These are phyloP conservation scores for Bruguiera sexangula DNA, from an alignment of 345 rosid genomes.

Conservation along the genomic window DNA sequence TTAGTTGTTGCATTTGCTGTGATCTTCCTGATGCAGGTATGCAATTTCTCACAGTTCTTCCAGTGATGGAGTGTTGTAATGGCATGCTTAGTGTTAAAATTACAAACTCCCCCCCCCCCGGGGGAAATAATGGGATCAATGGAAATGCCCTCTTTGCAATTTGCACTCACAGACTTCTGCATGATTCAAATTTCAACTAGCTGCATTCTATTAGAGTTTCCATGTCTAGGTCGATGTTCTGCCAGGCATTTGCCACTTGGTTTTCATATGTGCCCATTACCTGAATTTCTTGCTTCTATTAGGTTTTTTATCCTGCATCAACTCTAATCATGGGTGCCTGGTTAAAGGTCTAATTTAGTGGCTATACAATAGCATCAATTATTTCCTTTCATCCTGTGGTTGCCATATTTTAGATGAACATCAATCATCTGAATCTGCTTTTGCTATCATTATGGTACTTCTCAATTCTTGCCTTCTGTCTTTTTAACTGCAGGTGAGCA, in stretches of 20 bases:
- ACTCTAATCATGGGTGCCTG: no score
- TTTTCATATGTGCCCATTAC: background rate
- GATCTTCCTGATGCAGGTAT: conserved; percentile 93
- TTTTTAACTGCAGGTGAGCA: conserved; percentile 55
- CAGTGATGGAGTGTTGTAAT: background rate
- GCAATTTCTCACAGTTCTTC: background rate
- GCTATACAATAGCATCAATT: background rate
- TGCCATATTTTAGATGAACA: background rate
- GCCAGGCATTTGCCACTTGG: background rate
- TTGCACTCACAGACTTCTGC: background rate
- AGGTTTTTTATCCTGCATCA: no score
- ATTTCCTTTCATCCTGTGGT: background rate
- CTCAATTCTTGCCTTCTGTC: background rate
- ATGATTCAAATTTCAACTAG: background rate
- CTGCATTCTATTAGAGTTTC: background rate
- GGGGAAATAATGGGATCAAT: no score
- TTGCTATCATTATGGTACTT: no score
- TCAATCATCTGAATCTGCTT: background rate
- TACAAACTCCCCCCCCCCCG: no score
- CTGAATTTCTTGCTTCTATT: no score
- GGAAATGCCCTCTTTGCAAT: background rate
- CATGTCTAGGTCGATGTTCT: background rate
- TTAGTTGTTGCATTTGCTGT: conserved; percentile 61
- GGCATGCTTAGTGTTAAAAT: no score
- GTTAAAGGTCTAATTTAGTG: background rate